Evolutionary conservation across 306 rosid species (phyloP), one percentile per base, ranked within the genome.

Genomic region (Senna siamea): DNA sequence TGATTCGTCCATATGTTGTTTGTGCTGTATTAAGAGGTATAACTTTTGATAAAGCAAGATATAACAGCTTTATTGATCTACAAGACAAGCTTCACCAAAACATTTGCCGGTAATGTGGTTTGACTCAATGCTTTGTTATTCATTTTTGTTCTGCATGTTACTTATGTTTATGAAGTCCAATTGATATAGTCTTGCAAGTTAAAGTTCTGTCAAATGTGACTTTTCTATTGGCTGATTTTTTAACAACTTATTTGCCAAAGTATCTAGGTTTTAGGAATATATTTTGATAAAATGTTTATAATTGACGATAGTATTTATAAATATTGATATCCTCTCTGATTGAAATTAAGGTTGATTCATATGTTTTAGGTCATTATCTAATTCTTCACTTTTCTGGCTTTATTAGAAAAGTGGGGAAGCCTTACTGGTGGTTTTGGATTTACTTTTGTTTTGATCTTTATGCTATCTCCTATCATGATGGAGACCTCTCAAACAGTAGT

Each of bases 81-180:
- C 98, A 93, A 86, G 98, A 93, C 81, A 93, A 93, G 82, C 96
- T 93, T 67, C 97, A 91, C 79, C 98, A 93, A 23, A 93, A 93
- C 78, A 93, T 93, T 66, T 91, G 98, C 77, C 82, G 98, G 98
- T 93, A 86, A 80, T 86, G 69, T 79, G 63, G 22, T 83, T 59
- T 14, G 13, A 18, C 50, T 79, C 12, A 0, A 30, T 28, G 78
- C 61, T 67, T 70, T 55, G 20, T 1, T 0, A 28, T 15, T 15
- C 11, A 8, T 69, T 50, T 65, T 40, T 48, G 17, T 44, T 70
- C 28, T 69, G 5, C 70, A 11, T 69, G 26, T 43, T 73, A 19
- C 61, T 57, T 30, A 28, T 77, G 30, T 66, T 53, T 41, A 72
- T 59, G 44, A 72, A 41, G 32, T 76, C n/a, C n/a, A 30, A 38